Conservation (phyloP, 805 yeast species). For the Peterozyma xylosa region DNA sequence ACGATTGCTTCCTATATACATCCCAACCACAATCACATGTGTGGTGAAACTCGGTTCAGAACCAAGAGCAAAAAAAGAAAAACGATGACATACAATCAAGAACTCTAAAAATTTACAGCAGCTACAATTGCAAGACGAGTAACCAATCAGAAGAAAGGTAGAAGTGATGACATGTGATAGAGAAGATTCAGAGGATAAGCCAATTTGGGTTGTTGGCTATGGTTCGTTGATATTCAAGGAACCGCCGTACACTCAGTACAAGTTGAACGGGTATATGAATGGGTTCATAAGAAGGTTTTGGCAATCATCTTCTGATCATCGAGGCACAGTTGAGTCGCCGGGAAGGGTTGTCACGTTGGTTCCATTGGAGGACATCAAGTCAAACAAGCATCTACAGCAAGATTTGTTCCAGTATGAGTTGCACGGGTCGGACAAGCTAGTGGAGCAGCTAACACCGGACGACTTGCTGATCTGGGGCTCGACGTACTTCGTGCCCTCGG, state of each 20-base stretch:
- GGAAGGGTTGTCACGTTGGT: conserved; percentile 86
- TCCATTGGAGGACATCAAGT: conserved; percentile 45
- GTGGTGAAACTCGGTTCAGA: too few species aligned
- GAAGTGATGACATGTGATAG: too few species aligned
- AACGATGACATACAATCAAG: too few species aligned
- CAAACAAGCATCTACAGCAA: conserved; percentile 28
- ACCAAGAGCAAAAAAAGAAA: too few species aligned
- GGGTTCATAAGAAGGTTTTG: conserved; percentile 83
- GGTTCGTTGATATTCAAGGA: conserved; percentile 89
- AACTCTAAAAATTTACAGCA: too few species aligned
- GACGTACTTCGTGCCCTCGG: conserved; percentile 72
- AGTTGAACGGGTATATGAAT: conserved; percentile 63
- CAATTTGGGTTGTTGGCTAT: conserved; percentile 81
- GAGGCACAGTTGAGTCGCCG: conserved; percentile 82
- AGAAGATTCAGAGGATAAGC: conserved; percentile 13
- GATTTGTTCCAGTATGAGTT: conserved; percentile 29
- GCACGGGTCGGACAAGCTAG: conserved; percentile 7
- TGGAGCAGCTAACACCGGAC: conserved; percentile 23
- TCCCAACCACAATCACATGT: too few species aligned
- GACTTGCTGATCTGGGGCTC: conserved; percentile 67
- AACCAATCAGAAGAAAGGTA: too few species aligned
- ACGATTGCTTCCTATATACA: too few species aligned
- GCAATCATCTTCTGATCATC: conserved; percentile 86
- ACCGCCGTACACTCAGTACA: conserved; percentile 60
- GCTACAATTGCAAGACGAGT: too few species aligned